Base-by-base conservation (phyloP, 2,329 filamentous ascomycete genomes). In the Neocucurbitaria cava region DNA sequence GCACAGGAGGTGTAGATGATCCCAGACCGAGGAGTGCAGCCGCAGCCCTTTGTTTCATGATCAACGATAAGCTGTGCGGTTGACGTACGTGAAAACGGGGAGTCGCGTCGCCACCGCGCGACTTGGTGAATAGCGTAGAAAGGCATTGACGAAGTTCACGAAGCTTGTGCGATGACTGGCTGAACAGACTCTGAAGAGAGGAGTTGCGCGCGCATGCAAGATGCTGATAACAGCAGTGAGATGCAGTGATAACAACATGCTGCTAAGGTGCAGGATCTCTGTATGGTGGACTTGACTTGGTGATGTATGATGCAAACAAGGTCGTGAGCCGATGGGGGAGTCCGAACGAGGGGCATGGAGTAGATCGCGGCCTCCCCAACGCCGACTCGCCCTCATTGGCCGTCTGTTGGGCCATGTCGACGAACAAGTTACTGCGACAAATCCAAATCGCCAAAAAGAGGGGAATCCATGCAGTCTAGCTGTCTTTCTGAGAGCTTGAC, bases 271-370 rank as follows among this genome's bases (percentile, higher is more conserved):
- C 46, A 52, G 43, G 11, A 33, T 11, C 13, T 23, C 20, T 41
- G 36, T 38, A 45, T 38, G 33, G 47, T 35, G 24, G 35, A 45
- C 28, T 36, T 52, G 35, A 45, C 28, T 36, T 52, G 36, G 48
- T 55, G 40, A 58, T 58, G 52, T 51, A 42, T 49, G 39, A 46
- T 57, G 38, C 50, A 17, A 50, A 33, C 36, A 15, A 35, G 15
- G 28, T 11, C 4, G 24, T 20, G 26, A 49, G 36, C 46, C 46
- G 46, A 42, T 40, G 38, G 46, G 39, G 46, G n/a, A n/a, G 24
- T 18, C 46, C 46, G 38, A 17, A 21, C 26, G 23, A 42, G 20
- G 35, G 31, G 28, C 11, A 15, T 15, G 28, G 13, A 31, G 46
- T 15, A 13, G 46, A 49, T 49, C 46, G 46, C 39, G 46, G 46